Evolutionary conservation across 257 asterid species (phyloP), one percentile per base, ranked within the genome.

Genomic region (Solanum sejunctum): DNA sequence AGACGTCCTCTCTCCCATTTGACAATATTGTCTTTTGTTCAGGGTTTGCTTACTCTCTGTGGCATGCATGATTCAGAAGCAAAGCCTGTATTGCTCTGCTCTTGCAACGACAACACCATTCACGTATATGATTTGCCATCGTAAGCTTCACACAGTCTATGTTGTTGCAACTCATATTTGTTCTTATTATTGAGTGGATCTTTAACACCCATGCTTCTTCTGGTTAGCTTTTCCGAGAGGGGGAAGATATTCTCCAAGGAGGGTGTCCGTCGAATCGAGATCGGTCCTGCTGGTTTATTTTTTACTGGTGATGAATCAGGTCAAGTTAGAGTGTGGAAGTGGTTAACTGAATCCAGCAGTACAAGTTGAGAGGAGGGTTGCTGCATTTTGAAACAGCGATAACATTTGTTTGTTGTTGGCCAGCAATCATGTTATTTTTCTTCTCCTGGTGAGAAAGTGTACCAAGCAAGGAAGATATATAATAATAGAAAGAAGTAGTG

Each of bases 11-110:
- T 77, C 45, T 21, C 75, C 81, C 61, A 61, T 55, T 73, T 86
- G 60, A 84, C 71, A 18, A 13, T 61, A 51, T 85, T 7, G 36
- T 88, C 81, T 39, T 84, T 36, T 18, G 6, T 85, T 89, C 92
- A 97, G 99, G 99, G 99, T 45, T 16, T 97, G 86, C 95, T 97
- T 72, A 85, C 97, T 64, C 91, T 95, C 23, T 93, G 94, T 28
- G 99, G 98, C 91, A 97, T 95, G 99, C 99, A 91, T 73, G 98
- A 97, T 92, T 90, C 96, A 58, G 99, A 94, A 85, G 94, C 92
- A 83, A 95, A 97, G 84, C 99, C 99, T 32, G 97, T 97, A 83
- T 82, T 97, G 90, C 89, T 97, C 21, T 95, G 98, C 88, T 91
- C 99, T 17, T 88, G 94, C 90, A 97, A 97, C 56, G 98, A 95